Conservation (phyloP, 2,329 filamentous ascomycete genomes). For the Trichoderma sp. region DNA sequence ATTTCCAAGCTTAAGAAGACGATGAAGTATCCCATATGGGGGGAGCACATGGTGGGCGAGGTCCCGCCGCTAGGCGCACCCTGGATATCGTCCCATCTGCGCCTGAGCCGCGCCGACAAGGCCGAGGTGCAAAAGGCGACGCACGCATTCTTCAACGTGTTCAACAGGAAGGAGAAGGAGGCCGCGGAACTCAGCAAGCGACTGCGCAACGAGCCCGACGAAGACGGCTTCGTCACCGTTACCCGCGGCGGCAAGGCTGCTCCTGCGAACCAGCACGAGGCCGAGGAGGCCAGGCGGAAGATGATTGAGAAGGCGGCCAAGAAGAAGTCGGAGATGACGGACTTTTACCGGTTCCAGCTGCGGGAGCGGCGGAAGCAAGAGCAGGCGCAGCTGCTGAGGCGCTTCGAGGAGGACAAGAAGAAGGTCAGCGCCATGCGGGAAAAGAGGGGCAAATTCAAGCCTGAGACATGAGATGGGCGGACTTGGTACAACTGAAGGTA, state of each 20-base stretch:
- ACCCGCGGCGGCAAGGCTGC: conserved; percentile 73
- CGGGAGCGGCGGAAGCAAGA: conserved; percentile 76
- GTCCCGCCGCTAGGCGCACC: conserved; percentile 59
- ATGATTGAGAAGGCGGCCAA: conserved; percentile 65
- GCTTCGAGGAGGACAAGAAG: conserved; percentile 75
- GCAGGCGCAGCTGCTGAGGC: conserved; percentile 66
- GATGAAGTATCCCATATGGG: conserved; percentile 69
- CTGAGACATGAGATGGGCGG: conserved; percentile 46
- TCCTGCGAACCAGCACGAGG: conserved; percentile 73
- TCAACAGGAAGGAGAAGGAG: conserved; percentile 69
- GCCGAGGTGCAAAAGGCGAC: conserved; percentile 69
- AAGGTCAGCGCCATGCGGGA: conserved; percentile 72
- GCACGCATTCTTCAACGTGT: conserved; percentile 85
- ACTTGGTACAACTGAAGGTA: conserved; percentile 16
- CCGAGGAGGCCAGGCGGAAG: conserved; percentile 60
- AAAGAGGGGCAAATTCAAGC: conserved; percentile 64
- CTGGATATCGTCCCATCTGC: conserved; percentile 67
- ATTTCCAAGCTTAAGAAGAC: conserved; percentile 62
- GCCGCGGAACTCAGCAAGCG: conserved; percentile 63
- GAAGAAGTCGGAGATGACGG: conserved; percentile 65
- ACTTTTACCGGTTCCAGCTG: conserved; percentile 85
- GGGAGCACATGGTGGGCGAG: conserved; percentile 59
- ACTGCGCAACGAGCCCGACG: conserved; percentile 79
- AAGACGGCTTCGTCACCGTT: conserved; percentile 94
- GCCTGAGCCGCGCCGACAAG: conserved; percentile 70